phyloP scores from a whole-genome alignment of 352 stramenopile genomes.

The Paralagenidium karlingii region DNA sequence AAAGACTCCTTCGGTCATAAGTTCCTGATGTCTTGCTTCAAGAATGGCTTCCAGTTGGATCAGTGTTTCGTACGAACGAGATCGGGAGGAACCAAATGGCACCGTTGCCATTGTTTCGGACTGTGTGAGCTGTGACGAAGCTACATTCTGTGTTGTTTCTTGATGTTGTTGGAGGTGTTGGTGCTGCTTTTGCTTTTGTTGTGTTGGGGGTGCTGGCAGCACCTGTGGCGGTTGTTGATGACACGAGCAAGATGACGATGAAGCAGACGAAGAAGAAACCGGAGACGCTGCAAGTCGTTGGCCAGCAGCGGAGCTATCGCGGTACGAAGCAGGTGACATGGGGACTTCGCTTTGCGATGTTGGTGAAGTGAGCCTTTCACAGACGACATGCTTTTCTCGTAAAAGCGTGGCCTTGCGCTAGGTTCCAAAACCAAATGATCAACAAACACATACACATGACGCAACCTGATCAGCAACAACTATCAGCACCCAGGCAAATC shows the following conservation, averaged over 20 bases:
- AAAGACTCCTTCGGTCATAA: constrained; percentile 61
- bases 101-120: background rate
- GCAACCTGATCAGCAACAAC: background rate
- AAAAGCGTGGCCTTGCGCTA: background rate
- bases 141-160: too few relatives aligned
- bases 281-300: too few relatives aligned
- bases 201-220: too few relatives aligned
- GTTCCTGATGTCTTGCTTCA: constrained; percentile 48
- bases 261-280: too few relatives aligned
- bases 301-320: too few relatives aligned
- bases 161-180: background rate
- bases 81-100: constrained; percentile 11
- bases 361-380: background rate
- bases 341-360: constrained; percentile 2
- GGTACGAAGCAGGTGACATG: background rate
- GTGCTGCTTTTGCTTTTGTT: background rate
- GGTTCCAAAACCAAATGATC: background rate
- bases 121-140: too few relatives aligned
- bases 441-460: background rate
- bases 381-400: background rate
- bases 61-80: constrained; percentile 61
- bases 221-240: constrained; percentile 6
- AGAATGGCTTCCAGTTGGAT: constrained; percentile 61
- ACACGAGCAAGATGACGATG: too few relatives aligned
- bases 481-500: background rate